Base-by-base conservation (phyloP, 805 yeast genomes). In the Saccharomycopsis selenospora region DNA sequence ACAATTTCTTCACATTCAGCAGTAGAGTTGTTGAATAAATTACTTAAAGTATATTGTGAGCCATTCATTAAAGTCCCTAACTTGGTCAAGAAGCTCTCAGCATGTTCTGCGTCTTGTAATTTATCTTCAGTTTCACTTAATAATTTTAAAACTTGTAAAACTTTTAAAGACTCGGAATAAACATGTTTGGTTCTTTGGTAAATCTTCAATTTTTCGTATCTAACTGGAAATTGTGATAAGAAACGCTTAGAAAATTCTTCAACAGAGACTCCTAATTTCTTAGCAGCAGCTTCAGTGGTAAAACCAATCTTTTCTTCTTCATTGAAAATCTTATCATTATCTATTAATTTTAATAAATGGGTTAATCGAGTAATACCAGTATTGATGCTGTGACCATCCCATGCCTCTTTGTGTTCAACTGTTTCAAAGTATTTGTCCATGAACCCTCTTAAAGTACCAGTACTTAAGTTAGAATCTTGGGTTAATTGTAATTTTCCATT, bases 381-480 rank as follows among this genome's bases (percentile, higher is more conserved):
- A 4, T 66, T 66, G 36, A 75, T 64, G 42, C 73, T 70, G 38
- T 59, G 61, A 38, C 76, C 73, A 55, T 70, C 68, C 80, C 82
- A 72, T 26, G 61, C 38, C 18, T n/a, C 49, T 25, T 20, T 49
- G 4, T 17, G 38, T 49, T 59, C 59, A 4, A 60, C 55, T 42
- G 66, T 63, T 20, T 57, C 59, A 56, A 63, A 73, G 54, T 70
- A 73, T 3, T 72, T 70, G 46, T 80, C 81, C 66, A 79, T 64
- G 20, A 80, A 76, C n/a, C 83, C 86, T 51, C 83, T 67, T 52
- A 82, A 67, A 28, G 83, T 79, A 5, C 85, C 85, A 25, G 75
- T 73, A 23, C 64, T 62, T 27, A 79, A 67, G 52, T 76, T 76
- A 1, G 80, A 79, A 53, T 74, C 77, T 44, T 64, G 69, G 4